Evolutionary conservation across 78 protist genomes (phyloP).

Genomic region (Carpediemonas membranifera): DNA sequence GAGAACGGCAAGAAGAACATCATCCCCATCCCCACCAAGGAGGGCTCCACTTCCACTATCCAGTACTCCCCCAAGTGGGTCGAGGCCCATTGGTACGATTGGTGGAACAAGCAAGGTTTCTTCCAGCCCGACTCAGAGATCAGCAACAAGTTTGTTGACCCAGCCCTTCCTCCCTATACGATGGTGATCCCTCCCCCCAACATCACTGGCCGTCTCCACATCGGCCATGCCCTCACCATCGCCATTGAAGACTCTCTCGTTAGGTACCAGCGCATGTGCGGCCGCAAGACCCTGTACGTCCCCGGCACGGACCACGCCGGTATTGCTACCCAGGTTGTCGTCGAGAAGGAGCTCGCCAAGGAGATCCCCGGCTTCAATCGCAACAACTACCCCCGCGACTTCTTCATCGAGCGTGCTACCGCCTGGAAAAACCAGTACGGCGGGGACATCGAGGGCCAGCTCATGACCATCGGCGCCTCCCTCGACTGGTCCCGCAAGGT

Average conservation of each 20-base stretch:
- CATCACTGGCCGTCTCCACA: conserved; percentile 95
- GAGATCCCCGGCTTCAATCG: conserved; percentile 3
- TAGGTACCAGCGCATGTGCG: conserved; percentile 76
- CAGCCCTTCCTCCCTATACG: conserved; percentile 50
- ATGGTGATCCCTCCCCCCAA: conserved; percentile 97
- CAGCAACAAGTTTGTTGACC: no score
- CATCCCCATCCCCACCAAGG: no score
- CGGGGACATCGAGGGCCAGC: conserved; percentile 59
- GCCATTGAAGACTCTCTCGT: conserved; percentile 51
- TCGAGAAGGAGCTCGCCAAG: background rate
- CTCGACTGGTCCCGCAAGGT: conserved; percentile 91
- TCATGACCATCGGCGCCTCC: conserved; percentile 74
- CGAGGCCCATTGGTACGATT: conserved; percentile 80
- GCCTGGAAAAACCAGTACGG: conserved; percentile 83
- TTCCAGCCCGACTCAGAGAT: conserved; percentile 19
- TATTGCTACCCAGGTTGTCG: conserved; percentile 81
- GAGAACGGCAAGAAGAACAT: no score
- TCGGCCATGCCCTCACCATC: conserved; percentile 94
- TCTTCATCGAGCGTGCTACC: conserved; percentile 79
- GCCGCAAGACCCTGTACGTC: conserved; percentile 71
- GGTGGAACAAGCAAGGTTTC: conserved; percentile 75
- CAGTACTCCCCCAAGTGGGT: conserved; percentile 39
- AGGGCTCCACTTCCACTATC: no score
- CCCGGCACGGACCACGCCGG: conserved; percentile 99
- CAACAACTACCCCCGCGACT: conserved; percentile 64